phyloP scores from a whole-genome alignment of 2,329 filamentous ascomycete genomes.

The Blastomyces parvus region DNA sequence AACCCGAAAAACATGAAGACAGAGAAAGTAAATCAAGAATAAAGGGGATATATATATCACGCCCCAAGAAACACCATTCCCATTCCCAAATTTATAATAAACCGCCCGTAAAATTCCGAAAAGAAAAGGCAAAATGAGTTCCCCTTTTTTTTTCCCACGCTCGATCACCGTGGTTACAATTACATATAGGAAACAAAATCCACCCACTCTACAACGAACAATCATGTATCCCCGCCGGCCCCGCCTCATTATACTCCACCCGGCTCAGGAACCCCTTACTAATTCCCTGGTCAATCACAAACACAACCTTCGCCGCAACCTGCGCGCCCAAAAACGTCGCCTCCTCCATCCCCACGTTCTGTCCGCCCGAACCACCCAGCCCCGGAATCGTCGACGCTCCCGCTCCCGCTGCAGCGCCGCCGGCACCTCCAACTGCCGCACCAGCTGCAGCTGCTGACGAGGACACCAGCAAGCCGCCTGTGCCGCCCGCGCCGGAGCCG shows the following conservation, averaged over 20 bases:
- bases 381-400: background rate
- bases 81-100: background rate
- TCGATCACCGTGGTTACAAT: too few relatives aligned
- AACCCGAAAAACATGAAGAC: background rate
- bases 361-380: background rate
- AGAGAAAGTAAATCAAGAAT: background rate
- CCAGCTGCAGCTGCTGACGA: conserved; percentile 1
- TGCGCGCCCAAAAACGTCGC: conserved; percentile 79
- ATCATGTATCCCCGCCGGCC: conserved; percentile 55
- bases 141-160: too few relatives aligned
- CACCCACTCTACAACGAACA: conserved; percentile 24
- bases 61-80: background rate
- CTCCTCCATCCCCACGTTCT: conserved; percentile 59
- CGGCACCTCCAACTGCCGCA: conserved; percentile 35
- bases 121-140: background rate
- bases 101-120: background rate
- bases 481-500: background rate
- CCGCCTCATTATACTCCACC: conserved; percentile 58
- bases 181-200: background rate
- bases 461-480: background rate
- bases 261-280: conserved; percentile 61
- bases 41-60: background rate
- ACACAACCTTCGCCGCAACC: conserved; percentile 68
- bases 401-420: conserved; percentile 4
- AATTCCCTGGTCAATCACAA: conserved; percentile 57